phyloP scores from a whole-genome alignment of 2,329 filamentous ascomycete genomes.

The Parafenestella ontariensis region DNA sequence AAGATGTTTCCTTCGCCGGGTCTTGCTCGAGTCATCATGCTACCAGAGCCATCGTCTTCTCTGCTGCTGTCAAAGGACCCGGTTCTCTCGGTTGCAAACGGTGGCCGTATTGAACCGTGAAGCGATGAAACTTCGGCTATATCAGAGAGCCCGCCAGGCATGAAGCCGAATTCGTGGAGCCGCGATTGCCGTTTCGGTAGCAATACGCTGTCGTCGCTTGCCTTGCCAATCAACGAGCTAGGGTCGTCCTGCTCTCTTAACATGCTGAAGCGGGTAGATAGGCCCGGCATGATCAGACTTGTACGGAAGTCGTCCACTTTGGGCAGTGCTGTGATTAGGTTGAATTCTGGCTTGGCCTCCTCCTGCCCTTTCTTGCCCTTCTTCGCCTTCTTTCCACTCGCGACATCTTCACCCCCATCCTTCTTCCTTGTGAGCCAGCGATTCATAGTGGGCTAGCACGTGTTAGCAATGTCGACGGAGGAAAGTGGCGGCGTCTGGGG shows the following conservation, averaged over 20 bases:
- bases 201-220: conserved; percentile 92
- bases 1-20: conserved; percentile 89
- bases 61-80: conserved; percentile 69
- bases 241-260: conserved; percentile 93
- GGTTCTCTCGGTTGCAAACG: conserved; percentile 66
- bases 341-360: conserved; percentile 69
- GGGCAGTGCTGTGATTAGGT: conserved; percentile 77
- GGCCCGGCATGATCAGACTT: conserved; percentile 91
- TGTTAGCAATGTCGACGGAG: conserved; percentile 19
- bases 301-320: conserved; percentile 90
- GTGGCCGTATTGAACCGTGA: conserved; percentile 58
- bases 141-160: conserved; percentile 70
- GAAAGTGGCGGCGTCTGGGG: not conserved
- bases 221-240: conserved; percentile 86
- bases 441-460: conserved; percentile 66
- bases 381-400: conserved; percentile 46
- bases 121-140: conserved; percentile 92
- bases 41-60: conserved; percentile 73
- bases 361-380: conserved; percentile 61
- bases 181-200: conserved; percentile 82
- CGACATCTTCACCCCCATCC: conserved; percentile 47
- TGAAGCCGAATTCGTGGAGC: conserved; percentile 73
- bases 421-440: conserved; percentile 78
- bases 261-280: conserved; percentile 97
- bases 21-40: conserved; percentile 83